These are phyloP conservation scores for Huntiella omanensis DNA, from an alignment of 2,329 filamentous ascomycete genomes.

Conservation along the genomic window DNA sequence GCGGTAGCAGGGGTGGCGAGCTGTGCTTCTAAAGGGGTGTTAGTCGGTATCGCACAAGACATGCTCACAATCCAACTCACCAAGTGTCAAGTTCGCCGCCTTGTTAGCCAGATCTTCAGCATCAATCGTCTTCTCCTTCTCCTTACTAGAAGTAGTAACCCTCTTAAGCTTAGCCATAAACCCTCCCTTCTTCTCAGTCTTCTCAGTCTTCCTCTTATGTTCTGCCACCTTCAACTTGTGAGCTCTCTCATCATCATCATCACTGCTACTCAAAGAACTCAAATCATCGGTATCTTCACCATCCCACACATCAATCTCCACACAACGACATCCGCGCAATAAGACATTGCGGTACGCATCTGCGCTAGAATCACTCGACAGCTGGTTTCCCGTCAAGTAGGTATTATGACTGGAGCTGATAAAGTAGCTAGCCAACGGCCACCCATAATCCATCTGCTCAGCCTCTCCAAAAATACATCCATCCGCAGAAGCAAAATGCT, in stretches of 20 bases:
- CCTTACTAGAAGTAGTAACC: slow-evolving; percentile 16
- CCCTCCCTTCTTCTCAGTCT: slow-evolving; percentile 37
- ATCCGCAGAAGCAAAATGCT: slow-evolving; percentile 36
- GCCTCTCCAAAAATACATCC: slow-evolving; percentile 25
- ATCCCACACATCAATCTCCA: slow-evolving; percentile 94
- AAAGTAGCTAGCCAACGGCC: slow-evolving; percentile 76
- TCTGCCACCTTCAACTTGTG: slow-evolving; percentile 19
- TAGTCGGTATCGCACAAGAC: neutral
- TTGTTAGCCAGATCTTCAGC: neutral
- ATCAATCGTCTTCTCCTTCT: slow-evolving; percentile 22
- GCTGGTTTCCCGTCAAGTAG: slow-evolving; percentile 75
- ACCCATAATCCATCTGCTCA: slow-evolving; percentile 37
- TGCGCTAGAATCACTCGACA: slow-evolving; percentile 70
- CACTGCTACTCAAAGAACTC: slow-evolving; percentile 34
- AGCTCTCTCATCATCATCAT: slow-evolving; percentile 26
- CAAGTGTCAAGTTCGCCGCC: slow-evolving; percentile 30
- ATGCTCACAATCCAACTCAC: slow-evolving; percentile 17
- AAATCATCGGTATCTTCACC: slow-evolving; percentile 55
- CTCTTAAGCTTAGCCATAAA: slow-evolving; percentile 44
- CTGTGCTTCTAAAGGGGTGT: slow-evolving; percentile 3
- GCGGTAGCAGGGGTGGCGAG: neutral
- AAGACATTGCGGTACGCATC: slow-evolving; percentile 75
- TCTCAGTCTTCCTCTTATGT: slow-evolving; percentile 30
- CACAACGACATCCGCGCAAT: slow-evolving; percentile 68
- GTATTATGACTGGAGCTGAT: slow-evolving; percentile 93